Evolutionary conservation across 2,329 filamentous ascomycete species (phyloP), one percentile per base, ranked within the genome.

Genomic region (Byssothecium circinans): DNA sequence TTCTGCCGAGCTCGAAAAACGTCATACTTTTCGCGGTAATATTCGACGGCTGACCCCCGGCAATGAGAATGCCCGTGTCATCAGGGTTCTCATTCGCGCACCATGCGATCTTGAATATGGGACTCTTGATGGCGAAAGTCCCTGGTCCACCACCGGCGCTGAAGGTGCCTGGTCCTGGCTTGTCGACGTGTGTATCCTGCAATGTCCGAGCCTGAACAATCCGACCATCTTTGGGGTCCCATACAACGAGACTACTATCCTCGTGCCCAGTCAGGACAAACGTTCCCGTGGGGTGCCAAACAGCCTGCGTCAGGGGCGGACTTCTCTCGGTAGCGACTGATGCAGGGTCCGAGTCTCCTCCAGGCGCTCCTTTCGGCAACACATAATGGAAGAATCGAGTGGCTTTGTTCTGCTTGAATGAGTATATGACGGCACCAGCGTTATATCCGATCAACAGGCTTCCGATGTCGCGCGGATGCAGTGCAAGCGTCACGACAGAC

Each of bases 201-300:
- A 96, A 71, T 0, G 89, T 96, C 59, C 94, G 80, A 3, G 92
- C 91, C 77, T 90, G 84, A 6, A 99, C 75, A 30, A 95, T 76
- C 47, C 88, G 84, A 7, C 89, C 90, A 64, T 97, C 92, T 61
- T 91, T 95, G 1, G 87, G 78, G 69, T 99, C 94, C 91, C 92
- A 99, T 58, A 97, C 87, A 0, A 95, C 92, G 38, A 99, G 75
- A 59, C 89, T 96, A 27, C 88, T 87, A 67, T 99, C 94, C 46
- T 96, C 91, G 64, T 96, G 88, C 1, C 86, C 88, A 0, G 90
- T 95, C 56, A 94, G 68, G 30, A 96, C 75, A 62, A 96, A 96
- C 0, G 89, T 95, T 0, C 91, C 94, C 1, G 89, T 95, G 0
- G 94, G 94, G 73, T 99, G 94, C 91, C 92, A 99, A 14, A 92